A percentile compares a stretch with the other conserved stretches of the same genome.
These are phyloP conservation scores for Hypholoma sublateritium DNA, from an alignment of 768 basidiomycete genomes.

Conservation along the genomic window DNA sequence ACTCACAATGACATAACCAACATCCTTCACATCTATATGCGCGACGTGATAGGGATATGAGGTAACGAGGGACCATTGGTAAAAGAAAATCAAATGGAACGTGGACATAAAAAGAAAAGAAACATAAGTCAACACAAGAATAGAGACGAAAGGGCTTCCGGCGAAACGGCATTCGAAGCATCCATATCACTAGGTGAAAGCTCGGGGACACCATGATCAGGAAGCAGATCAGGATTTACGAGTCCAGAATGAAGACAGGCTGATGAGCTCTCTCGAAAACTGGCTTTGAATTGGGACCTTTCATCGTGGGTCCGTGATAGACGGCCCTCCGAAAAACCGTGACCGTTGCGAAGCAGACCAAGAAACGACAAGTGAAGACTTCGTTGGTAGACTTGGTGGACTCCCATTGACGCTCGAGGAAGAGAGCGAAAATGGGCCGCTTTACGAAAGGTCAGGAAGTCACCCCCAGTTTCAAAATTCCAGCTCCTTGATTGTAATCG, in stretches of 20 bases:
- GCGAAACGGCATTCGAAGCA: slow-evolving; percentile 29
- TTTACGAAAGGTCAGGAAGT: slow-evolving; percentile 14
- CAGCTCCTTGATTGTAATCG: slow-evolving; percentile 32
- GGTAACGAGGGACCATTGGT: slow-evolving; percentile 27
- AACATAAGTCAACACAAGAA: slow-evolving; percentile 46
- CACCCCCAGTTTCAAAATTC: slow-evolving; percentile 30
- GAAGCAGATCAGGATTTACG: slow-evolving; percentile 35
- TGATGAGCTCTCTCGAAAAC: slow-evolving; percentile 45
- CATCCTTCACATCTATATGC: slow-evolving; percentile 94
- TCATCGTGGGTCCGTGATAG: slow-evolving; percentile 32
- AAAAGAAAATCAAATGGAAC: slow-evolving; percentile 20
- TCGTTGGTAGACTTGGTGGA: slow-evolving; percentile 32
- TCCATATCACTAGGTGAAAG: slow-evolving; percentile 29
- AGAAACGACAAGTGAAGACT: slow-evolving; percentile 40
- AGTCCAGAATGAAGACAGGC: slow-evolving; percentile 56
- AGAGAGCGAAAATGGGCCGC: slow-evolving; percentile 33
- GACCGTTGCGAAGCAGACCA: slow-evolving; percentile 57
- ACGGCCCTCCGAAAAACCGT: slow-evolving; percentile 46
- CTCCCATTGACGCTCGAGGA: slow-evolving; percentile 32
- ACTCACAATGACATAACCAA: slow-evolving; percentile 93
- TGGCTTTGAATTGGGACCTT: slow-evolving; percentile 37
- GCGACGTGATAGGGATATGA: slow-evolving; percentile 27
- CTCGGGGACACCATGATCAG: slow-evolving; percentile 30
- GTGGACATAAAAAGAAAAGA: slow-evolving; percentile 31
- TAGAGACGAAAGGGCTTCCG: slow-evolving; percentile 52